phyloP scores from a whole-genome alignment of 495 filamentous ascomycete genomes.

The Penicillium robsamsonii region DNA sequence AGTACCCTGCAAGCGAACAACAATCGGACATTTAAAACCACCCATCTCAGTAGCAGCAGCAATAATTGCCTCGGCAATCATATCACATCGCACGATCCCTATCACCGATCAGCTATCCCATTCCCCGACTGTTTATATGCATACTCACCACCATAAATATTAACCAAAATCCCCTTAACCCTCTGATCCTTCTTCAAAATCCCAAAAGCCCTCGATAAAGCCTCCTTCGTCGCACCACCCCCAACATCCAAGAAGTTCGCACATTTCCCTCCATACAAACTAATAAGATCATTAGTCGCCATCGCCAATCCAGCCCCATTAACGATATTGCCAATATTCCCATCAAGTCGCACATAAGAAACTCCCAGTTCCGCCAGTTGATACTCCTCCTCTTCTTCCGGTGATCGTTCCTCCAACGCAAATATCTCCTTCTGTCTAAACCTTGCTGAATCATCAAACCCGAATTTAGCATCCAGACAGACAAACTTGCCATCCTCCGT shows the following conservation, averaged over 20 bases:
- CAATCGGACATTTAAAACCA: slow-evolving; percentile 30
- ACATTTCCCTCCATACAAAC: slow-evolving; percentile 26
- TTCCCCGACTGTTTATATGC: background rate
- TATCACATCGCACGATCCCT: slow-evolving; percentile 39
- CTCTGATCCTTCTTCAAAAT: slow-evolving; percentile 25
- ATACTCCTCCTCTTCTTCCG: slow-evolving; percentile 19
- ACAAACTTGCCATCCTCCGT: slow-evolving; percentile 27
- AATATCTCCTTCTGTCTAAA: slow-evolving; percentile 29
- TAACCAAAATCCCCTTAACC: slow-evolving; percentile 28
- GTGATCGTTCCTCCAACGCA: slow-evolving; percentile 18
- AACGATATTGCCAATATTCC: slow-evolving; percentile 36
- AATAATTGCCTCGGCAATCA: slow-evolving; percentile 36
- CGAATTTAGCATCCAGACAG: slow-evolving; percentile 33
- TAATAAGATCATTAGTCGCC: slow-evolving; percentile 38
- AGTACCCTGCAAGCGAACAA: slow-evolving; percentile 34
- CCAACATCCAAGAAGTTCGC: slow-evolving; percentile 38
- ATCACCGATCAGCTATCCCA: background rate
- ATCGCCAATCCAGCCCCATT: slow-evolving; percentile 38
- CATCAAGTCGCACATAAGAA: slow-evolving; percentile 32
- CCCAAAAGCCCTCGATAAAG: slow-evolving; percentile 29
- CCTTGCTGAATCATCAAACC: slow-evolving; percentile 29
- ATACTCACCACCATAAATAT: slow-evolving; percentile 36
- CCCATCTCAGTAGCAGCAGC: slow-evolving; percentile 22
- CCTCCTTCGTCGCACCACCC: slow-evolving; percentile 29
- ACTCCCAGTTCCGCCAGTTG: slow-evolving; percentile 28